Conservation (phyloP, 192 early-diverging fungal genomes). For the Backusella tarrabulga region DNA sequence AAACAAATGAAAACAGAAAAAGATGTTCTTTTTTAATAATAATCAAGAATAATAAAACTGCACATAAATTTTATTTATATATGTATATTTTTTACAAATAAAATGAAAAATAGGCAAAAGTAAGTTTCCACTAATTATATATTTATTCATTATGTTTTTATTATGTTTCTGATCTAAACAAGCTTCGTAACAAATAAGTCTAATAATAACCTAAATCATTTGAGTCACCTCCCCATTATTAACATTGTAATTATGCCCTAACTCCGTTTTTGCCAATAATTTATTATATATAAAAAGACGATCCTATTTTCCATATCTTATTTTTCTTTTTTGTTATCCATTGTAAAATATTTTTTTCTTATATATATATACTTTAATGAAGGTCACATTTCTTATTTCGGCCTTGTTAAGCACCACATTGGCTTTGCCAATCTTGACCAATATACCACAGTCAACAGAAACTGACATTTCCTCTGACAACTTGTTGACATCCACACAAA, state of each 20-base stretch:
- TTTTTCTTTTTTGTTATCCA: not conserved
- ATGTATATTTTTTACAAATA: not conserved
- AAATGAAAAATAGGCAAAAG: not conserved
- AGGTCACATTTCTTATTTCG: not conserved
- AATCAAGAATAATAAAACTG: not conserved
- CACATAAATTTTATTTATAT: not conserved
- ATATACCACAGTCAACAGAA: not conserved
- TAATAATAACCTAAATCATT: slow-evolving; percentile 4
- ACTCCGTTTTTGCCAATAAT: not conserved
- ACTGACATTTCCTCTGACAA: not conserved
- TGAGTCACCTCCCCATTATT: slow-evolving; percentile 1
- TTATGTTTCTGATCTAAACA: not conserved
- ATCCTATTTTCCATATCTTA: not conserved
- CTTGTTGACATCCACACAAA: not conserved
- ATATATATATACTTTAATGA: not conserved
- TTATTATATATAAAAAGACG: not conserved
- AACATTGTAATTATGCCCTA: not conserved
- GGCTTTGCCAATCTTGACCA: not conserved
- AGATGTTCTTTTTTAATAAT: not conserved
- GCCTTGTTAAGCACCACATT: not conserved
- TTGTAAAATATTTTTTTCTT: not conserved
- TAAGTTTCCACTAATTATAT: not conserved
- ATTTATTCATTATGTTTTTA: not conserved
- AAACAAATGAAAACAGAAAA: not conserved
- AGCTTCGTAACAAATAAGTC: not conserved